These are phyloP conservation scores for Thermothelomyces thermophilus DNA, from an alignment of 2,329 filamentous ascomycete species.

Conservation along the genomic window DNA sequence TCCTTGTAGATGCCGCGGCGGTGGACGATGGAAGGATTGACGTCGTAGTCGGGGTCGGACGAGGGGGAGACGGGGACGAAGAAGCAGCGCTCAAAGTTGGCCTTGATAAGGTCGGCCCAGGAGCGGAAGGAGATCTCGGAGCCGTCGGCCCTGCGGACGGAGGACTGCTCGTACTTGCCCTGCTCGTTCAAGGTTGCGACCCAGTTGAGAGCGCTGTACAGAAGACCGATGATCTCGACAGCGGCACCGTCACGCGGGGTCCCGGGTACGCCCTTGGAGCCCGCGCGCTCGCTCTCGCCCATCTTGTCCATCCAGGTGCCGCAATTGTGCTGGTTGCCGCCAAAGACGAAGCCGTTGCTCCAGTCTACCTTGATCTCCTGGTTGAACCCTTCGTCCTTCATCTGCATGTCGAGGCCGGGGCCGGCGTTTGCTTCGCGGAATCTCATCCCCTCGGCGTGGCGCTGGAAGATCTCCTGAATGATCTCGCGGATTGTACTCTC, in stretches of 20 bases:
- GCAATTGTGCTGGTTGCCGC: slow-evolving; percentile 90
- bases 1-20: slow-evolving; percentile 98
- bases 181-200: slow-evolving; percentile 58
- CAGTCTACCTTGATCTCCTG: slow-evolving; percentile 89
- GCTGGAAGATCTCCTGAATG: slow-evolving; percentile 86
- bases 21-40: slow-evolving; percentile 75
- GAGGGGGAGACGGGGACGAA: slow-evolving; percentile 66
- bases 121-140: slow-evolving; percentile 59
- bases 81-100: slow-evolving; percentile 88
- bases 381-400: slow-evolving; percentile 87
- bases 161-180: slow-evolving; percentile 65
- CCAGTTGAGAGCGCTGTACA: slow-evolving; percentile 87
- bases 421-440: slow-evolving; percentile 95
- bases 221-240: slow-evolving; percentile 86
- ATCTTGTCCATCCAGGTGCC: slow-evolving; percentile 99
- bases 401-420: slow-evolving; percentile 79
- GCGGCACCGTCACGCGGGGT: slow-evolving; percentile 96
- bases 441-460: slow-evolving; percentile 83
- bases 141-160: slow-evolving; percentile 61
- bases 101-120: slow-evolving; percentile 75
- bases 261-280: slow-evolving; percentile 86
- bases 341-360: slow-evolving; percentile 84
- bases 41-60: slow-evolving; percentile 70
- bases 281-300: slow-evolving; percentile 90
- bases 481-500: slow-evolving; percentile 80